A percentile compares a stretch with the other conserved stretches of the same genome.
These are phyloP conservation scores for Gryganskiella cystojenkinii DNA, from an alignment of 192 early-diverging fungal genomes.

Conservation along the genomic window DNA sequence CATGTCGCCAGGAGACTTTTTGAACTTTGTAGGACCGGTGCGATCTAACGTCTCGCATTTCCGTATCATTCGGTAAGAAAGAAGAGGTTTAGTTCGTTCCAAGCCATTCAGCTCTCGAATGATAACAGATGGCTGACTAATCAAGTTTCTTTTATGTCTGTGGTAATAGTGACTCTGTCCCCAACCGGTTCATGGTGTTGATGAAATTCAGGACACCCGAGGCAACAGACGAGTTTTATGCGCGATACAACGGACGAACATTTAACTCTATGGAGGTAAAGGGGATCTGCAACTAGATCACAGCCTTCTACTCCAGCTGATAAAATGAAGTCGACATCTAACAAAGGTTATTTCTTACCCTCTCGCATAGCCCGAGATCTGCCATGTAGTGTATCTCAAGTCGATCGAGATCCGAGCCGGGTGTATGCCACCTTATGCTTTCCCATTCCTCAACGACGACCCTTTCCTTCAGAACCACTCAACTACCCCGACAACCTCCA, in stretches of 20 bases:
- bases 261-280: conserved; percentile 88
- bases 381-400: conserved; percentile 85
- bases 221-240: conserved; percentile 75
- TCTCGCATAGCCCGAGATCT: conserved; percentile 70
- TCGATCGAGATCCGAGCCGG: conserved; percentile 72
- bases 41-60: conserved; percentile 77
- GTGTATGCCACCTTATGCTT: conserved; percentile 69
- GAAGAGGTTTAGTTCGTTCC: neutral
- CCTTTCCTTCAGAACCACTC: conserved; percentile 49
- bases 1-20: conserved; percentile 90
- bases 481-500: neutral
- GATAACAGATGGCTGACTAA: neutral
- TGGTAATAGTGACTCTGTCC: conserved; percentile 74
- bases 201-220: conserved; percentile 76
- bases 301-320: too few relatives aligned
- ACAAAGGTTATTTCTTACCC: neutral
- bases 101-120: neutral
- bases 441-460: conserved; percentile 67
- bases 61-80: conserved; percentile 68
- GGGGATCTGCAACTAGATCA: too few relatives aligned
- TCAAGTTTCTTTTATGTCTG: neutral
- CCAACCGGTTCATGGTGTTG: conserved; percentile 91
- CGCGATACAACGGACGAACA: conserved; percentile 82
- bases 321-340: too few relatives aligned
- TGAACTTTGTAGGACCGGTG: conserved; percentile 83